Evolutionary conservation across 371 early-diverging fungal species (phyloP), one percentile per base, ranked within the genome.

Genomic region (Mucor plumbeus): DNA sequence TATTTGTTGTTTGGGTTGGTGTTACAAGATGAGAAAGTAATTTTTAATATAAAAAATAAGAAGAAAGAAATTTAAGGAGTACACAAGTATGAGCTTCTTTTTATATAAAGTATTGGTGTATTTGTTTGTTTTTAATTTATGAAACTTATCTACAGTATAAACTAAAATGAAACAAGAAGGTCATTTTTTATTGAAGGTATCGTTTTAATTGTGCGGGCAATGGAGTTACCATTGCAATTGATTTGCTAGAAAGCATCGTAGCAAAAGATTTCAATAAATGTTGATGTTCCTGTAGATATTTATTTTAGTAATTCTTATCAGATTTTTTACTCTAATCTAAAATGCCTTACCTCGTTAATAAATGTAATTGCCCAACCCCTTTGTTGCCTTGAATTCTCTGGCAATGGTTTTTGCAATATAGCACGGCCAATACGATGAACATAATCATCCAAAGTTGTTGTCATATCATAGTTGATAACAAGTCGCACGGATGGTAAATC

Each of bases 401-500:
- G 55, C 40, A 72, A 6, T 53, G 77, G 66, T 65, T 82, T 69
- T 58, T 70, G 61, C 54, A 81, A 43, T 35, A 75, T 77, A 15
- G 87, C 89, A 34, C 87, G 73, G 7, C 85, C 86, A 17, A 87
- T 80, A 44, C 87, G 88, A 67, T 87, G 89, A 0, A 85, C 76
- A 70, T 88, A 88, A 50, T 86, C 86, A 15, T 80, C 80, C 34
- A 88, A 60, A 1, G 87, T 76, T 7, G 79, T 68, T 4, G 89
- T 81, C 88, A 88, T 88, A 57, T 88, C 88, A 74, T 87, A 88
- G 61, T 85, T 85, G 58, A 88, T 82, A 33, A 88, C 84, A 26
- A 85, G 73, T 10, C 75, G 72, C 2, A 87, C 88, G 43, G 43
- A 43, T 8, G 79, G 74, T 8, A 88, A 73, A 65, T 87, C 75